Conservation (phyloP, 176 grass and related monocot genomes). For the maize (Zea mays) region Zm-B73-REFERENCE-NAM-5.0 NC_050096.1:12447501-12448000, state of each 20-base stretch:
- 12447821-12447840: neutral
- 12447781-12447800: neutral
- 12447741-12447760: neutral
- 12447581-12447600: too few species aligned
- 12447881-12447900: neutral
- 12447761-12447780: too few species aligned
- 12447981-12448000: constrained; percentile 3
- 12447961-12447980: neutral
- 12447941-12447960: neutral
- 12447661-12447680: neutral
- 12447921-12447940: neutral
- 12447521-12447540: too few species aligned
- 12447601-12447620: neutral
- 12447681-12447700: neutral
- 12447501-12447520: constrained; percentile 50
- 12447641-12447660: neutral
- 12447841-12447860: neutral
- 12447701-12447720: neutral
- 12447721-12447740: neutral
- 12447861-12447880: too few species aligned
- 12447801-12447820: neutral
- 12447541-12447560: neutral
- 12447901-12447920: neutral
- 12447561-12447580: neutral
- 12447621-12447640: neutral